Evolutionary conservation across 2,329 filamentous ascomycete genomes (phyloP).

Genomic region (Berkeleyomyces rouxiae): DNA sequence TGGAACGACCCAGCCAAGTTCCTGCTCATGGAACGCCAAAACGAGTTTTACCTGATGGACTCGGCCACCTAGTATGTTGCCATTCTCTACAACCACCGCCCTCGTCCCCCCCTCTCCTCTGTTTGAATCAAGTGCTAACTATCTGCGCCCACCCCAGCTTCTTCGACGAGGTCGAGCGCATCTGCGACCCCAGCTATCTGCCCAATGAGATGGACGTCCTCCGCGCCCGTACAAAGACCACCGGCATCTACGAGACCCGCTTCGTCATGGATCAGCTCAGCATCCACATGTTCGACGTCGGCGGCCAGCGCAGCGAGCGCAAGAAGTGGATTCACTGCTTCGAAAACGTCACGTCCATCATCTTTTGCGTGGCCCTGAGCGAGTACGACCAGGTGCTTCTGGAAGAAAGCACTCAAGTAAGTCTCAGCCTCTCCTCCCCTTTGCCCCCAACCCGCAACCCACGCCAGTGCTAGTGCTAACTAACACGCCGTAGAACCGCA

Average conservation of each 20-base stretch:
- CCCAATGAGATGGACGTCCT: slow-evolving; percentile 91
- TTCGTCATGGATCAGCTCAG: slow-evolving; percentile 98
- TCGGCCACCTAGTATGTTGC: slow-evolving; percentile 82
- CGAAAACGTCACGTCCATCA: slow-evolving; percentile 98
- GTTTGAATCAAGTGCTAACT: background rate
- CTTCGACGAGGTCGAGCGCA: slow-evolving; percentile 80
- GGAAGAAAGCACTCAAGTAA: slow-evolving; percentile 91
- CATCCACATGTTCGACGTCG: slow-evolving; percentile 99
- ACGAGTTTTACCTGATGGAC: slow-evolving; percentile 98
- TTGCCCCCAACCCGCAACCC: background rate
- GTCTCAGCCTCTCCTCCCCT: background rate
- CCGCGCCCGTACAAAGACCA: slow-evolving; percentile 91
- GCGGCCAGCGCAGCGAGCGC: slow-evolving; percentile 86
- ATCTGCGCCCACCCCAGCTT: slow-evolving; percentile 45
- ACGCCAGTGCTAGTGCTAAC: background rate
- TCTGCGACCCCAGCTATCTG: slow-evolving; percentile 70
- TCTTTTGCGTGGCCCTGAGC: slow-evolving; percentile 94
- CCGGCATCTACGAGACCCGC: slow-evolving; percentile 95
- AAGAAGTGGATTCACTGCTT: slow-evolving; percentile 99
- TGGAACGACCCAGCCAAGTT: slow-evolving; percentile 82
- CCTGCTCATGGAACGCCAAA: slow-evolving; percentile 77
- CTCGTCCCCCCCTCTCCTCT: background rate
- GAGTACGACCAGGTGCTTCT: slow-evolving; percentile 96
- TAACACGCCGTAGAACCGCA: slow-evolving; percentile 58
- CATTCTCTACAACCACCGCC: background rate